Base-by-base conservation (phyloP, 1,284 basidiomycete genomes). In the Phaffia rhodozyma region DNA sequence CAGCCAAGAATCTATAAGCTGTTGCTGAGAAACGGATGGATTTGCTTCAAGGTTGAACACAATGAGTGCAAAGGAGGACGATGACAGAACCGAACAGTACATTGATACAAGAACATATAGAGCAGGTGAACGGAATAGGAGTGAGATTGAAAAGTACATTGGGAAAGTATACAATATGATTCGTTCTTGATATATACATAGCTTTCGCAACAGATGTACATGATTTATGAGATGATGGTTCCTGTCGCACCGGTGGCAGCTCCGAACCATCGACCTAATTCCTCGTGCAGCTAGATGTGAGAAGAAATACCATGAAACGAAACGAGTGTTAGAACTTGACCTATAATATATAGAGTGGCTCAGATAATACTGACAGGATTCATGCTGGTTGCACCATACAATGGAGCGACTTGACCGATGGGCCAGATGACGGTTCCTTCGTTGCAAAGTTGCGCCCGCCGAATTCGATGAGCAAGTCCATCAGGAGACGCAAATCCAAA, bases 381-480 rank as follows among this genome's bases (percentile, higher is more conserved):
- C 38, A 43, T 43, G 13, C 38, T 43, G 13, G 38, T 43, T 7
- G 38, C 38, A 43, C 38, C 54, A 55, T 23, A 34, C 5, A 55
- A 27, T 34, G 54, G 38, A 43, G 38, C 38, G 16, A 55, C 54
- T 27, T 58, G 57, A n/a, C 30, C 50, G 34, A 43, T 43, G 2
- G 57, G 57, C 57, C 57, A 58, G 6, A 58, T 43, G 4, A 58
- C 57, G 1, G 47, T 49, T 21, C 57, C 57, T 49, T 58, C 57
- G 47, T 58, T 58, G 47, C 50, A 49, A n/a, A 27, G 47, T 43
- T 49, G 20, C 5, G 57, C 57, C 20, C 57, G 57, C 1, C 47
- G 47, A 11, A 49, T 49, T 21, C 57, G 43, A 32, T 49, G 47
- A 3, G 57, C 57, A 49, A 58, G 57, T 18, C 57, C 57, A 9